phyloP scores from a whole-genome alignment of 108 stramenopile genomes.

The Aureococcus anophagefferens region DNA sequence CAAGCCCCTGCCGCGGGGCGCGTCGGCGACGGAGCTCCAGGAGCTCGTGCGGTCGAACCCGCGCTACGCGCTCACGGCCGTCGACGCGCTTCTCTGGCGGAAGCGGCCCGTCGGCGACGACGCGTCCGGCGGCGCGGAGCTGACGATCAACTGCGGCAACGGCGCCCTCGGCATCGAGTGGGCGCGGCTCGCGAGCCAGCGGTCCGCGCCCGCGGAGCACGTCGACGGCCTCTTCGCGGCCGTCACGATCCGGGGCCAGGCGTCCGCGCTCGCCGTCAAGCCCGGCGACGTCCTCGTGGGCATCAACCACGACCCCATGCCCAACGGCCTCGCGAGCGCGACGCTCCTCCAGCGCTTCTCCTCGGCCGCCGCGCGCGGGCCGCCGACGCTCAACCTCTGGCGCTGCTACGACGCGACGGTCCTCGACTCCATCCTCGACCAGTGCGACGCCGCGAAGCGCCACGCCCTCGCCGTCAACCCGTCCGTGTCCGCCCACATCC shows the following conservation, averaged over 20 bases:
- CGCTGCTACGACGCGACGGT: background rate
- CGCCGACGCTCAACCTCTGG: background rate
- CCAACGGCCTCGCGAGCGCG: background rate
- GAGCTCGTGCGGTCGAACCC: background rate
- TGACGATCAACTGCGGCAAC: background rate
- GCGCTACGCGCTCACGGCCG: background rate
- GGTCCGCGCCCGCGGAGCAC: background rate
- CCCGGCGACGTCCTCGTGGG: background rate
- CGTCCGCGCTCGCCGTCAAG: background rate
- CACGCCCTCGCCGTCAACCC: background rate
- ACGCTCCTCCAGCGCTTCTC: constrained; percentile 1
- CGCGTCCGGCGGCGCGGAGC: background rate
- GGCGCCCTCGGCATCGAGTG: background rate
- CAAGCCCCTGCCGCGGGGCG: background rate
- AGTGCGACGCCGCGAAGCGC: background rate
- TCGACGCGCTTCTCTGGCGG: background rate
- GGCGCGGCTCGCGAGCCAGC: background rate
- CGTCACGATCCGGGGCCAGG: background rate
- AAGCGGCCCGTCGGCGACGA: background rate
- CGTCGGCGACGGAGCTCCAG: background rate
- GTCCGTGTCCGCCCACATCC: background rate
- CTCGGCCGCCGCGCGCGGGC: background rate
- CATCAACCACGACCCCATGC: background rate
- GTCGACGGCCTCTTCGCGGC: background rate
- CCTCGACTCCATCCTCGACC: background rate